A percentile compares a stretch with the other conserved stretches of the same genome.
Evolutionary conservation across 345 rosid genomes (phyloP).

Genomic region (Arabidopsis suecica): DNA sequence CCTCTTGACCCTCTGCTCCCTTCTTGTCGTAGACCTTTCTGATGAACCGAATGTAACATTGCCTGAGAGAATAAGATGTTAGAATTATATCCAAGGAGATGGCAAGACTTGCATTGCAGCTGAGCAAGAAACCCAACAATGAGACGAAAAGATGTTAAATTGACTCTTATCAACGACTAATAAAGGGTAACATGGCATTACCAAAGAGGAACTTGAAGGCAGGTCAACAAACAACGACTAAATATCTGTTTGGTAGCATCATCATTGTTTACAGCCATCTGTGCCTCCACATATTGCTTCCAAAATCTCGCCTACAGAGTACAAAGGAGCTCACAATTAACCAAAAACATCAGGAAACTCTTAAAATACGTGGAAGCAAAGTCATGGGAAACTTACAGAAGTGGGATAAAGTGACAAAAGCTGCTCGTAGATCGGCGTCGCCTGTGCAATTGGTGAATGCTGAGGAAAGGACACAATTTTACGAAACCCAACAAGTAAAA

Average conservation of each 20-base stretch:
- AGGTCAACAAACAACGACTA: slow-evolving; percentile 89
- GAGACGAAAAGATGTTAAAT: background rate
- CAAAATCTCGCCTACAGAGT: slow-evolving; percentile 79
- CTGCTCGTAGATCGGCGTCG: slow-evolving; percentile 85
- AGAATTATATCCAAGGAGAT: slow-evolving; percentile 21
- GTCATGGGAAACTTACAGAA: slow-evolving; percentile 64
- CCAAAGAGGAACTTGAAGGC: slow-evolving; percentile 97
- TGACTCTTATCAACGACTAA: slow-evolving; percentile 10
- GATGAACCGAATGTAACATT: slow-evolving; percentile 92
- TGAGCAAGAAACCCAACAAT: slow-evolving; percentile 1
- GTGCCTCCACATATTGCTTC: slow-evolving; percentile 96
- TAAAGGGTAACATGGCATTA: slow-evolving; percentile 37
- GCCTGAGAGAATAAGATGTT: slow-evolving; percentile 53
- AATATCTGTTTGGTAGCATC: slow-evolving; percentile 93
- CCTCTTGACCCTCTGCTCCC: slow-evolving; percentile 89
- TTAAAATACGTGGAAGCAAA: background rate
- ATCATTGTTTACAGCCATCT: slow-evolving; percentile 81
- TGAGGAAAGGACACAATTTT: slow-evolving; percentile 40
- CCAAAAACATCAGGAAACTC: slow-evolving; percentile 1
- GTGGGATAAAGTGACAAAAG: slow-evolving; percentile 79
- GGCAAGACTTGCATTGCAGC: slow-evolving; percentile 22
- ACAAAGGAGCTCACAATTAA: slow-evolving; percentile 23
- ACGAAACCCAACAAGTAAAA: slow-evolving; percentile 11
- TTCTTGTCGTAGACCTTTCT: slow-evolving; percentile 91
- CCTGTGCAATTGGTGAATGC: slow-evolving; percentile 80